Evolutionary conservation across 1,284 basidiomycete genomes (phyloP), one percentile per base, ranked within the genome.

Genomic region (Leucoagaricus sp.): DNA sequence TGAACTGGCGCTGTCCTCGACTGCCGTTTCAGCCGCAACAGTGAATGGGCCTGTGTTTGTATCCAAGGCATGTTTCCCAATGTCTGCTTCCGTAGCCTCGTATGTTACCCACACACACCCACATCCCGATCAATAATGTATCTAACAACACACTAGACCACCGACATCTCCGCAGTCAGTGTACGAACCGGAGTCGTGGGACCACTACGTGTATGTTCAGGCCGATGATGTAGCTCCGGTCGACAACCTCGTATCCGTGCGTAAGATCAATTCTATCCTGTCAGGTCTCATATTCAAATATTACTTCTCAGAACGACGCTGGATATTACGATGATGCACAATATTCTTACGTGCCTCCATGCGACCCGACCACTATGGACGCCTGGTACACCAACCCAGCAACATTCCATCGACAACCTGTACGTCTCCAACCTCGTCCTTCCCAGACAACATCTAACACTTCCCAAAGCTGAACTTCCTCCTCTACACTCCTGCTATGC

Each of bases 21-120:
- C 59, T 28, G 33, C n/a, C 38, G 13, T 75, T 49, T 65, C 75
- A 13, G 70, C 78, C 46, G 71, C 76, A 40, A 77, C 86, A 10
- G 79, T 88, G 58, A 85, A 92, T 66, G 93, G 93, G 0, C 92
- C 93, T 36, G 86, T 94, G 41, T 95, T 95, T 62, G 85, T 95
- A 21, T 93, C 93, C 33, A 93, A 91, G 70, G 73, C 79, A 13
- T 67, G 75, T 10, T 59, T 25, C 21, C 53, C 61, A 12, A 53
- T 33, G 10, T 31, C 40, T 23, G n/a, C n/a, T n/a, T n/a, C n/a
- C n/a, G n/a, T n/a, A n/a, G 25, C 38, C 23, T 40, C 25, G 36
- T 51, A 41, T 13, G 41, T 31, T 21, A 10, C 6, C 12, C 19
- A 1, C 5, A 31, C n/a, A 34, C n/a, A n/a, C 29, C 12, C 29